Evolutionary conservation across 768 basidiomycete genomes (phyloP).

Genomic region (Scleroderma citrinum): DNA sequence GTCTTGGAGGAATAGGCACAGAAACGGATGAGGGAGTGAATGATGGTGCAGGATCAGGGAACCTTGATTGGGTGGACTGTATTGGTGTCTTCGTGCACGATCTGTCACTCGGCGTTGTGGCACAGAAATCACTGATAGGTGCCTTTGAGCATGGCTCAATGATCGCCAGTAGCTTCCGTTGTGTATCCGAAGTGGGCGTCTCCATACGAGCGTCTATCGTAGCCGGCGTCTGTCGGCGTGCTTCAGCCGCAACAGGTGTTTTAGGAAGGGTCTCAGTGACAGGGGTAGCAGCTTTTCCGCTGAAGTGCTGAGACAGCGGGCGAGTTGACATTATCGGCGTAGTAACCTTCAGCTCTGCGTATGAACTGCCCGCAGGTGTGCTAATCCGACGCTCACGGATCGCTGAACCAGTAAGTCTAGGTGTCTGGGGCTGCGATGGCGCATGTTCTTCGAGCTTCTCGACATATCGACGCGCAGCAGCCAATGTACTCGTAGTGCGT

Average conservation of each 20-base stretch:
- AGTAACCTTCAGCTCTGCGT: slow-evolving; percentile 12
- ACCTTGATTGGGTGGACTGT: slow-evolving; percentile 12
- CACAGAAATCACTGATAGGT: slow-evolving; percentile 9
- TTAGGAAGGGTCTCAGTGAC: slow-evolving; percentile 7
- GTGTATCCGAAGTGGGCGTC: slow-evolving; percentile 7
- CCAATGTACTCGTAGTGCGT: slow-evolving; percentile 33
- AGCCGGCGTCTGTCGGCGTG: slow-evolving; percentile 15
- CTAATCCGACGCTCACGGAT: slow-evolving; percentile 48
- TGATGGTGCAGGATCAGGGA: slow-evolving; percentile 18
- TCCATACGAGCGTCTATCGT: not conserved
- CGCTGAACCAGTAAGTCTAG: slow-evolving; percentile 17
- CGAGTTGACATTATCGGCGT: slow-evolving; percentile 12
- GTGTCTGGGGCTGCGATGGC: slow-evolving; percentile 27
- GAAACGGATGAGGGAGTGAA: slow-evolving; percentile 25
- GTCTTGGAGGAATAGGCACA: slow-evolving; percentile 25
- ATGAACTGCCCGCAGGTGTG: slow-evolving; percentile 30
- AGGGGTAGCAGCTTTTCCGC: slow-evolving; percentile 4
- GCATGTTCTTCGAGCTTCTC: slow-evolving; percentile 36
- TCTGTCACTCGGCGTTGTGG: slow-evolving; percentile 15
- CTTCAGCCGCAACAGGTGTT: slow-evolving; percentile 7
- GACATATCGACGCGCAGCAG: slow-evolving; percentile 27
- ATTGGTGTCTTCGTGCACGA: slow-evolving; percentile 12
- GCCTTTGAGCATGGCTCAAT: slow-evolving; percentile 16
- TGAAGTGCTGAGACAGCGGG: slow-evolving; percentile 17
- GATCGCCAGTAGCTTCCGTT: slow-evolving; percentile 9